A percentile compares a stretch with the other conserved stretches of the same genome.
Conservation (phyloP, 1,139 yeast genomes). For the Scheffersomyces lignicola region DNA sequence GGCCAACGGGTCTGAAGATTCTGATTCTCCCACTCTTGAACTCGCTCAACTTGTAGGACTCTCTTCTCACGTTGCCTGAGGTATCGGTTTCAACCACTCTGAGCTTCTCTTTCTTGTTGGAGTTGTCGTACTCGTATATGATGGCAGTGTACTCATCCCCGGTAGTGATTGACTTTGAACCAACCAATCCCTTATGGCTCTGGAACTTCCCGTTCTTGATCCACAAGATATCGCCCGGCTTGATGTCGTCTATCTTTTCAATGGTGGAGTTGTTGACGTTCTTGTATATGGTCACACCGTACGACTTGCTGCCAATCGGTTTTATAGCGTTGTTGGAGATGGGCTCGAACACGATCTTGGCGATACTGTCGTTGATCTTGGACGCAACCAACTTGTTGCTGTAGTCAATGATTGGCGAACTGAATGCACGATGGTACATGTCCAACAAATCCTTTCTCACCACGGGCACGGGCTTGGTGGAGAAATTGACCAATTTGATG, state of each 20-base stretch:
- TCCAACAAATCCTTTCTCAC: slow-evolving; percentile 51
- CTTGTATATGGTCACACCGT: slow-evolving; percentile 70
- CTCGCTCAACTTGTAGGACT: slow-evolving; percentile 67
- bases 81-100: slow-evolving; percentile 65
- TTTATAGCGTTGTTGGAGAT: slow-evolving; percentile 27
- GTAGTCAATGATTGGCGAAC: slow-evolving; percentile 38
- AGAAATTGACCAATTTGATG: slow-evolving; percentile 44
- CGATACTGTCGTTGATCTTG: slow-evolving; percentile 26
- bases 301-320: slow-evolving; percentile 64
- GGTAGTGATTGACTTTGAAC: slow-evolving; percentile 44
- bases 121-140: slow-evolving; percentile 69
- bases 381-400: slow-evolving; percentile 46
- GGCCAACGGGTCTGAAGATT: slow-evolving; percentile 59
- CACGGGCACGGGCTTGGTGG: slow-evolving; percentile 46
- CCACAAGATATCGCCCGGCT: slow-evolving; percentile 82
- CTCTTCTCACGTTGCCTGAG: slow-evolving; percentile 58
- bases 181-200: slow-evolving; percentile 64
- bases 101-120: slow-evolving; percentile 62
- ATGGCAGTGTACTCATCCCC: slow-evolving; percentile 40
- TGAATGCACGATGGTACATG: slow-evolving; percentile 47
- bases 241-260: slow-evolving; percentile 59
- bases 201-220: slow-evolving; percentile 74
- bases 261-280: slow-evolving; percentile 47
- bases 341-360: slow-evolving; percentile 19
- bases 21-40: slow-evolving; percentile 78